A percentile compares a stretch with the other conserved stretches of the same genome.
phyloP scores from a whole-genome alignment of 768 basidiomycete species.

The Lactarius quietus region DNA sequence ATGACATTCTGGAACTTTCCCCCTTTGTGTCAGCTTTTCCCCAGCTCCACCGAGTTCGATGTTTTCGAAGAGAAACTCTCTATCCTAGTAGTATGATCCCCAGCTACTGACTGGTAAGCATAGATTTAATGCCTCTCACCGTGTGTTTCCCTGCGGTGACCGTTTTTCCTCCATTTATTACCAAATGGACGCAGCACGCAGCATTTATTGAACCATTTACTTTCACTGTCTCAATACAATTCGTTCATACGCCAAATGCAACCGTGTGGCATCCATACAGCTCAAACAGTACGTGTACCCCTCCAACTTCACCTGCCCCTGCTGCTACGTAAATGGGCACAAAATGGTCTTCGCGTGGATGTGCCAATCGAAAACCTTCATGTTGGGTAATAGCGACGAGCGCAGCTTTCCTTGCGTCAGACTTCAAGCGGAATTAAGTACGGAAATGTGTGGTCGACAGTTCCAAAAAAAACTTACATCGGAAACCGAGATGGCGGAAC shows the following conservation, averaged over 20 bases:
- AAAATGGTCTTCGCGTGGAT: slow-evolving; percentile 81
- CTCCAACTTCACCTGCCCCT: slow-evolving; percentile 62
- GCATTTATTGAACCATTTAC: slow-evolving; percentile 20
- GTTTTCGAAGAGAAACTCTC: too few species aligned
- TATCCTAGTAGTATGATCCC: too few species aligned
- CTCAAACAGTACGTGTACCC: slow-evolving; percentile 46
- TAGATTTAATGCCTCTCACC: too few species aligned
- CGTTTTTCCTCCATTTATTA: slow-evolving; percentile 7
- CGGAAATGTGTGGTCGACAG: too few species aligned
- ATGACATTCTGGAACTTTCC: too few species aligned
- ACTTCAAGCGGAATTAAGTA: slow-evolving; percentile 33
- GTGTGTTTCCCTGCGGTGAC: background rate
- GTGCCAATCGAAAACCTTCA: slow-evolving; percentile 57
- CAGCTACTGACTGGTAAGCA: too few species aligned
- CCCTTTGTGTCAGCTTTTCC: too few species aligned
- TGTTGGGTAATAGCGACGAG: slow-evolving; percentile 55
- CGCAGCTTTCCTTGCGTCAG: slow-evolving; percentile 48
- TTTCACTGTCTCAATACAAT: background rate
- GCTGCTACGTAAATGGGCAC: slow-evolving; percentile 75
- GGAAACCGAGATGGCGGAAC: too few species aligned
- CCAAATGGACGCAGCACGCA: slow-evolving; percentile 14
- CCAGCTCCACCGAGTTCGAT: too few species aligned
- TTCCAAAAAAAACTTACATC: too few species aligned
- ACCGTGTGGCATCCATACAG: slow-evolving; percentile 58
- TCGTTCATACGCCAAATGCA: slow-evolving; percentile 53